These are phyloP conservation scores for Intubia oerlemansii DNA, from an alignment of 2,329 filamentous ascomycete genomes.

Conservation along the genomic window DNA sequence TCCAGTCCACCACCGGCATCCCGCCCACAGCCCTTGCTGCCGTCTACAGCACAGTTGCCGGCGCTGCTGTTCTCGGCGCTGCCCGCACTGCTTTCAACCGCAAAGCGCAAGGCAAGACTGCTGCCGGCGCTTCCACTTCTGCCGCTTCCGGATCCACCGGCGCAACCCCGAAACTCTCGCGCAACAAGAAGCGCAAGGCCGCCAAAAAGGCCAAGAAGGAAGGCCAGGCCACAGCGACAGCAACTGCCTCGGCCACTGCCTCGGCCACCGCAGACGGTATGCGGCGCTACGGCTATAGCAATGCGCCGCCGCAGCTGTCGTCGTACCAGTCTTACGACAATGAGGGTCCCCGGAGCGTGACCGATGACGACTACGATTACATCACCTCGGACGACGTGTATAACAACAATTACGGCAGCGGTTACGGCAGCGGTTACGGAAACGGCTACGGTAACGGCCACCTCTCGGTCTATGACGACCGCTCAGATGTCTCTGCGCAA, in stretches of 20 bases:
- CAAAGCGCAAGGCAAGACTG: constrained; percentile 1
- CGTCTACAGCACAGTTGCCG: constrained; percentile 28
- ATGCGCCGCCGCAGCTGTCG: constrained; percentile 16
- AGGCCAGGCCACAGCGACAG: background rate
- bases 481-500: no score
- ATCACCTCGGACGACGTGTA: constrained; percentile 59
- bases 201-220: constrained; percentile 6
- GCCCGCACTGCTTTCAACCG: constrained; percentile 9
- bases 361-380: constrained; percentile 60
- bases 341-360: constrained; percentile 27
- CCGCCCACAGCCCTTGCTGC: constrained; percentile 21
- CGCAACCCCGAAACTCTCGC: constrained; percentile 1
- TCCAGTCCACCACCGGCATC: constrained; percentile 27
- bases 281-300: constrained; percentile 31
- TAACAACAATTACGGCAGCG: constrained; percentile 13
- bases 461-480: background rate
- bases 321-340: constrained; percentile 20
- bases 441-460: constrained; percentile 10
- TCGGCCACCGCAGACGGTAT: constrained; percentile 19
- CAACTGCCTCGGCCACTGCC: background rate
- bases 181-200: constrained; percentile 8
- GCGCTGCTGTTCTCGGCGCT: constrained; percentile 24
- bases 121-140: background rate
- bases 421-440: no score
- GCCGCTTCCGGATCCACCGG: background rate